phyloP scores from a whole-genome alignment of 805 yeast genomes.

The Maudiozyma turicensis region DNA sequence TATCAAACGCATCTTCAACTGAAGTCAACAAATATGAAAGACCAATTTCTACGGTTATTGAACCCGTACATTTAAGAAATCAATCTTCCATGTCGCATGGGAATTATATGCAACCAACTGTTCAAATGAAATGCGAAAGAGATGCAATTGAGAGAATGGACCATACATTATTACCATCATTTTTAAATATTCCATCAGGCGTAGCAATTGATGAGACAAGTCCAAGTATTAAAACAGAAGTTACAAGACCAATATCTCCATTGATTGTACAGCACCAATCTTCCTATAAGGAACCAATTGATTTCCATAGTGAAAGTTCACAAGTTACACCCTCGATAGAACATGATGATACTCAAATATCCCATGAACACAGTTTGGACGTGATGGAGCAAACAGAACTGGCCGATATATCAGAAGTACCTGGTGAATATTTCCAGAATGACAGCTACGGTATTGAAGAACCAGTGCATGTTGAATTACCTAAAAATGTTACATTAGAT shows the following conservation, averaged over 20 bases:
- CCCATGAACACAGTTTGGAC: neutral
- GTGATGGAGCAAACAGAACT: neutral
- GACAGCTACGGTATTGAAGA: neutral
- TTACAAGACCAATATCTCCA: slow-evolving; percentile 4
- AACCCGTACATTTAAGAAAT: neutral
- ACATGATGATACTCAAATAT: neutral
- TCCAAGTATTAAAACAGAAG: neutral
- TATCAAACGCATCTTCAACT: slow-evolving; percentile 1
- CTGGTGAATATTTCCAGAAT: neutral
- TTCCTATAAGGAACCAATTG: neutral
- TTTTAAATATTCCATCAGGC: slow-evolving; percentile 3
- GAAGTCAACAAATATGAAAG: slow-evolving; percentile 3
- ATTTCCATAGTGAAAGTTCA: neutral
- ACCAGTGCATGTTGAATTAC: slow-evolving; percentile 7
- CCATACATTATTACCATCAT: slow-evolving; percentile 26
- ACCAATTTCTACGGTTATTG: slow-evolving; percentile 4
- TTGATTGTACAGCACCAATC: slow-evolving; percentile 5
- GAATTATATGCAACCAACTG: slow-evolving; percentile 1
- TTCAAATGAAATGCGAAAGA: slow-evolving; percentile 18
- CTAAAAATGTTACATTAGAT: slow-evolving; percentile 14
- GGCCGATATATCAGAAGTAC: neutral
- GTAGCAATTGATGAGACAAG: neutral
- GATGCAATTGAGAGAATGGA: slow-evolving; percentile 24
- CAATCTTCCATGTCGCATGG: neutral
- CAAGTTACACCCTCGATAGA: neutral